Base-by-base conservation (phyloP, 208 protist genomes). In the Phytomonas sp. region DNA sequence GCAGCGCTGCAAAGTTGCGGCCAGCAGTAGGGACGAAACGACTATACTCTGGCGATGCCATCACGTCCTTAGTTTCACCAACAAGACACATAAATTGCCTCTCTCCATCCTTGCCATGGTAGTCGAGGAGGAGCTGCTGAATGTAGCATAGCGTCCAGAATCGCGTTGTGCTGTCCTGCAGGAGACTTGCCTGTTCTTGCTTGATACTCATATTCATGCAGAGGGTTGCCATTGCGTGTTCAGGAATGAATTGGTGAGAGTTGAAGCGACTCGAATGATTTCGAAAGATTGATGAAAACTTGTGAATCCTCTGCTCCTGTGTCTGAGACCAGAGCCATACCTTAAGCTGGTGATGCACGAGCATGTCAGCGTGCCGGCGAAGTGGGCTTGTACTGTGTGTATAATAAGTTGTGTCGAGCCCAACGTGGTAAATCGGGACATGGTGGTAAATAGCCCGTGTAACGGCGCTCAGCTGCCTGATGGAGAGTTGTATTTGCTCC, bases 311-410 rank as follows among this genome's bases (percentile, higher is more conserved):
- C 17, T 67, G 65, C 29, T 30, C 17, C 46, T 56, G 31, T 62
- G 4, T 61, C 53, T 80, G 75, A 53, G 74, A 70, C 82, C 81
- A 88, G 0, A 96, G 65, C 80, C 81, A 86, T 64, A 88, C 81
- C 73, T 96, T 96, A 20, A 96, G 80, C 67, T 96, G 91, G 56
- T 96, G 89, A 69, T 96, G 91, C 20, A 96, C 91, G 9, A 96
- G 74, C 91, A 96, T 96, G 72, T 96, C 91, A 2, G 91, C 83
- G 71, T 93, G 94, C 0, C 91, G 86, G 3, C 91, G 80, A 46
- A 96, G 79, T 23, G 91, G 91, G 43, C 82, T 90, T 23, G 91
- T 96, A 77, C 87, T 93, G 81, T 96, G 91, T 28, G 84, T 80
- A 79, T 96, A 96, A 73, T 87, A 72, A 34, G 68, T 75, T 26